Percentiles rank a stretch among this genome's conserved stretches.
These are phyloP conservation scores for Pyrus pyrifolia DNA, from an alignment of 306 rosid genomes.

Conservation along the genomic window DNA sequence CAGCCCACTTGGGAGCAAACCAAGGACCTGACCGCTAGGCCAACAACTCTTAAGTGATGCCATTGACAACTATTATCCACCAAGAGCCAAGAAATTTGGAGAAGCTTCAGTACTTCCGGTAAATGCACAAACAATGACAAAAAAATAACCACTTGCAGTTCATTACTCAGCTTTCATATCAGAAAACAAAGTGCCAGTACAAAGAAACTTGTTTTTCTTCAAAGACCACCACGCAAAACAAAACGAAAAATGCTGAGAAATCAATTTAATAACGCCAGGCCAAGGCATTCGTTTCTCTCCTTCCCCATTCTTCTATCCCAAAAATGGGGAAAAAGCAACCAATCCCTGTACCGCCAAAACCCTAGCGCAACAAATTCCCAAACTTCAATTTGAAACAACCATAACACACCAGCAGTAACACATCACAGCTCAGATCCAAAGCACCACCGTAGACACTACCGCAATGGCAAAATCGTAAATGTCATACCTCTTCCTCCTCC, in stretches of 20 bases:
- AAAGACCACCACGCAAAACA: background rate
- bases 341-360: conserved; percentile 13
- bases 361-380: conserved; percentile 10
- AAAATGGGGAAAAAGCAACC: background rate
- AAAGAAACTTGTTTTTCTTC: background rate
- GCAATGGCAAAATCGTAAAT: background rate
- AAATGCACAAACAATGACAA: background rate
- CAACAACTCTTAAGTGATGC: too few relatives aligned
- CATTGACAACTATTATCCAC: background rate
- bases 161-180: background rate
- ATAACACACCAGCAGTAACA: background rate
- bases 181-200: too few relatives aligned
- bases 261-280: background rate
- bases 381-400: background rate
- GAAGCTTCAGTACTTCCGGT: background rate
- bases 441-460: background rate
- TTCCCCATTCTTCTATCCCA: background rate
- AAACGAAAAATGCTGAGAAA: background rate
- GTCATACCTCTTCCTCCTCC: conserved; percentile 46
- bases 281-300: background rate
- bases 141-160: background rate
- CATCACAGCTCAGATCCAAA: conserved; percentile 14
- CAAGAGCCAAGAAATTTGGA: background rate
- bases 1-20: too few relatives aligned
- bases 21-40: too few relatives aligned